These are phyloP conservation scores for Hawksworthiomyces lignivorus DNA, from an alignment of 2,329 filamentous ascomycete genomes.

Conservation along the genomic window DNA sequence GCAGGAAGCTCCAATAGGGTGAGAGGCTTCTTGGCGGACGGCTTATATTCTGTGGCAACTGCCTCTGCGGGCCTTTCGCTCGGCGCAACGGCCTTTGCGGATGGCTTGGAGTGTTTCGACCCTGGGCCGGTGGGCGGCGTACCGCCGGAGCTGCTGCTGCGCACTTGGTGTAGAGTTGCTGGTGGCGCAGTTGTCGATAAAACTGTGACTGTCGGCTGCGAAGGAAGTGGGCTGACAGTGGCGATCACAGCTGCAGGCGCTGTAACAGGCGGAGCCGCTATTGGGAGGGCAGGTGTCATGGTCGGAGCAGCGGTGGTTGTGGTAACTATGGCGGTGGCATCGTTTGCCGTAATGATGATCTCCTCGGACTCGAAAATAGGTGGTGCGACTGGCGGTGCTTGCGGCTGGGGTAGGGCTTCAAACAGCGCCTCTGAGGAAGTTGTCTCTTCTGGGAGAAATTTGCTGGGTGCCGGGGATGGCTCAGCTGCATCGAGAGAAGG, in stretches of 20 bases:
- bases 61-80: conserved; percentile 56
- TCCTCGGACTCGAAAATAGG: conserved; percentile 3
- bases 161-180: neutral
- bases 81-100: conserved; percentile 15
- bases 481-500: neutral
- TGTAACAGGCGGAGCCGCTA: neutral
- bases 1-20: conserved; percentile 67
- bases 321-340: neutral
- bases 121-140: neutral
- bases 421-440: neutral
- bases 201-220: neutral
- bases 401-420: neutral
- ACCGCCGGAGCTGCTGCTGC: conserved; percentile 1
- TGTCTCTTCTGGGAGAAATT: no score
- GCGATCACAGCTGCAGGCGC: neutral
- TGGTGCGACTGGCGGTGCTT: conserved; percentile 3
- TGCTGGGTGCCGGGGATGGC: no score
- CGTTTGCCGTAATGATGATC: conserved; percentile 1
- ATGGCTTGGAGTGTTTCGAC: conserved; percentile 6
- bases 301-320: conserved; percentile 6
- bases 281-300: conserved; percentile 11
- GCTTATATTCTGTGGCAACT: conserved; percentile 46
- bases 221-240: neutral
- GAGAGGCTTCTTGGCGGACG: conserved; percentile 48
- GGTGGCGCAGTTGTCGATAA: neutral